A percentile compares a stretch with the other conserved stretches of the same genome.
phyloP scores from a whole-genome alignment of 164 flowering plant genomes.

The Vitis vinifera region DNA sequence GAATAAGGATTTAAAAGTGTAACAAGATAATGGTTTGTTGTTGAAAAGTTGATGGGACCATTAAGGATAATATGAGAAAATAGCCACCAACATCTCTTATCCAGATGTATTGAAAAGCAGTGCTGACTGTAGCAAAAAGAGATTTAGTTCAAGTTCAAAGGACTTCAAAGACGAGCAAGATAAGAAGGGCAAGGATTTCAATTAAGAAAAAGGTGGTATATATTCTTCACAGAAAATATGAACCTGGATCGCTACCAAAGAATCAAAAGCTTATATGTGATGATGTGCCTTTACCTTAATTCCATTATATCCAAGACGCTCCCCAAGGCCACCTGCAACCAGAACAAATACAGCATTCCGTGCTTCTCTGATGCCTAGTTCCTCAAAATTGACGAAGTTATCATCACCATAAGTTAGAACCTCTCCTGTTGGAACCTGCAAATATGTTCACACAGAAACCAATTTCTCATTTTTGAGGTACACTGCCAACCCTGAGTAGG shows the following conservation, averaged over 20 bases:
- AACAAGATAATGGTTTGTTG: too few species aligned
- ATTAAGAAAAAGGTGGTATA: too few species aligned
- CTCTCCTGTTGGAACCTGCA: constrained; percentile 97
- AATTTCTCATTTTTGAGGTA: not conserved
- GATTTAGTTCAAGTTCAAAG: too few species aligned
- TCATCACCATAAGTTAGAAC: constrained; percentile 71
- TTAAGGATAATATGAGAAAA: too few species aligned
- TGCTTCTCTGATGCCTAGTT: constrained; percentile 73
- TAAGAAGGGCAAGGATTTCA: too few species aligned
- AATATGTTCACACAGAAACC: constrained; percentile 1
- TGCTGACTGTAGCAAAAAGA: too few species aligned
- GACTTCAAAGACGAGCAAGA: too few species aligned
- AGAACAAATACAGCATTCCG: constrained; percentile 91
- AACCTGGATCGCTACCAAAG: not conserved
- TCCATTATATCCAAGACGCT: constrained; percentile 97
- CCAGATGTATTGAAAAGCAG: too few species aligned
- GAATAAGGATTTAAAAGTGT: too few species aligned
- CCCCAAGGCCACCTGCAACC: constrained; percentile 99
- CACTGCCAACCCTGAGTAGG: not conserved
- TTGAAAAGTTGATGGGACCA: too few species aligned
- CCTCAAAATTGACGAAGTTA: constrained; percentile 69
- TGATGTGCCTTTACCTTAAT: constrained; percentile 65
- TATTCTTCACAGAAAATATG: not conserved
- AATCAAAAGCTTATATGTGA: not conserved
- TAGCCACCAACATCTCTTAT: too few species aligned